Conservation (phyloP, 345 rosid genomes). For the Acer saccharum region DNA sequence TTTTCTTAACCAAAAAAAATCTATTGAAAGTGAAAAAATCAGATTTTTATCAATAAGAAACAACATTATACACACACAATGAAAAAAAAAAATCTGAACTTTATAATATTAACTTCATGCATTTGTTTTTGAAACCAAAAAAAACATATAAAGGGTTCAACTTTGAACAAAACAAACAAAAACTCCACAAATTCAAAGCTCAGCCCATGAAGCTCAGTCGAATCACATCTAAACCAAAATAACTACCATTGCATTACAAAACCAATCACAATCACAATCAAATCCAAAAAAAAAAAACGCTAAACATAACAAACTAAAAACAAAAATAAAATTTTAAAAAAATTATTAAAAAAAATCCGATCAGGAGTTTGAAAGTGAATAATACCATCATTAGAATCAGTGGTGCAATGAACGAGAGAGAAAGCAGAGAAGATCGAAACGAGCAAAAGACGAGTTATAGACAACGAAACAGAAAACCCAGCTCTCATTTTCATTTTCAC, state of each 20-base stretch:
- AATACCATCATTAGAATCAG: slow-evolving; percentile 58
- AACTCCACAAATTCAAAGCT: slow-evolving; percentile 2
- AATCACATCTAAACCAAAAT: slow-evolving; percentile 12
- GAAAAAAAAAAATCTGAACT: background rate
- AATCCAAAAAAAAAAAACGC: background rate
- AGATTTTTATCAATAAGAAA: background rate
- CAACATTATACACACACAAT: slow-evolving; percentile 6
- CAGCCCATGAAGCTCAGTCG: slow-evolving; percentile 3
- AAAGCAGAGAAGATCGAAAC: slow-evolving; percentile 28
- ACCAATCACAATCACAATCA: slow-evolving; percentile 24
- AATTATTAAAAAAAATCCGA: background rate
- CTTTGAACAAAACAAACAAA: slow-evolving; percentile 15
- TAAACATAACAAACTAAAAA: background rate
- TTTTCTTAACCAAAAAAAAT: background rate
- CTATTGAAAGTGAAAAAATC: background rate
- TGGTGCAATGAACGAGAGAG: slow-evolving; percentile 39
- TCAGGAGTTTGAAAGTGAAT: background rate
- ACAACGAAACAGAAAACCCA: slow-evolving; percentile 20
- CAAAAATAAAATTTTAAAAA: background rate
- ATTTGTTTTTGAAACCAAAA: slow-evolving; percentile 36
- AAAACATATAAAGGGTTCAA: slow-evolving; percentile 27
- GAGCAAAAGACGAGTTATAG: slow-evolving; percentile 21
- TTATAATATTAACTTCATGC: slow-evolving; percentile 11
- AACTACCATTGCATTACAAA: slow-evolving; percentile 21
- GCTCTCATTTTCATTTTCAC: slow-evolving; percentile 7